phyloP scores from a whole-genome alignment of 2,329 filamentous ascomycete species.

The Cytospora paraplurivora region DNA sequence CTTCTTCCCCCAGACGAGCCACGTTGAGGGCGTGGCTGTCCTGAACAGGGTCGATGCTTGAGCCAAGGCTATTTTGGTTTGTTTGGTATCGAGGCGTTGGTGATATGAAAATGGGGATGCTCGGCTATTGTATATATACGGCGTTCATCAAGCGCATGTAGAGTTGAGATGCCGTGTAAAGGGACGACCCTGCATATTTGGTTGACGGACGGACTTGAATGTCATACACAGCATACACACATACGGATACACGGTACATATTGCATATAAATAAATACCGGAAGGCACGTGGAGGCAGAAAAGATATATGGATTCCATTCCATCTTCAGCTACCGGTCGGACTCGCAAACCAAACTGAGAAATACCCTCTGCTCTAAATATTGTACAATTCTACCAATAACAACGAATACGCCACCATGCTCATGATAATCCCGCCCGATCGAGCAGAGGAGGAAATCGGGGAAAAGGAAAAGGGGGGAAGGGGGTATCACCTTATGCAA shows the following conservation, averaged over 20 bases:
- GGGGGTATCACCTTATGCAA: slow-evolving; percentile 24
- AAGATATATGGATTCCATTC: background rate
- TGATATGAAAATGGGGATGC: background rate
- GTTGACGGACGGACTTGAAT: background rate
- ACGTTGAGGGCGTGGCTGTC: slow-evolving; percentile 69
- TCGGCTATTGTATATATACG: background rate
- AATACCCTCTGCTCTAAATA: background rate
- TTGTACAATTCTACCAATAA: slow-evolving; percentile 14
- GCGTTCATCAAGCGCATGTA: background rate
- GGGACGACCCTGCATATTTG: too few species aligned
- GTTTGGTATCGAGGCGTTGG: background rate
- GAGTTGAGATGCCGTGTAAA: too few species aligned
- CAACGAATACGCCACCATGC: slow-evolving; percentile 13
- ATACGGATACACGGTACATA: background rate
- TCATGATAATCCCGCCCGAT: slow-evolving; percentile 5
- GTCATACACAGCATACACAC: background rate
- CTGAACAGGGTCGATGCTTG: slow-evolving; percentile 56
- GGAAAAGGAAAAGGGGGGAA: slow-evolving; percentile 4
- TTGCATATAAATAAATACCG: too few species aligned
- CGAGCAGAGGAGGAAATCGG: slow-evolving; percentile 1
- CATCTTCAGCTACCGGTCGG: background rate
- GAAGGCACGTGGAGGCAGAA: too few species aligned
- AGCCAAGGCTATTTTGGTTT: background rate
- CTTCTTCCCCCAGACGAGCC: slow-evolving; percentile 88
- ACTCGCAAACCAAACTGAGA: background rate